Conservation (phyloP, 2,329 filamentous ascomycete genomes). For the Coniochaeta pulveracea region DNA sequence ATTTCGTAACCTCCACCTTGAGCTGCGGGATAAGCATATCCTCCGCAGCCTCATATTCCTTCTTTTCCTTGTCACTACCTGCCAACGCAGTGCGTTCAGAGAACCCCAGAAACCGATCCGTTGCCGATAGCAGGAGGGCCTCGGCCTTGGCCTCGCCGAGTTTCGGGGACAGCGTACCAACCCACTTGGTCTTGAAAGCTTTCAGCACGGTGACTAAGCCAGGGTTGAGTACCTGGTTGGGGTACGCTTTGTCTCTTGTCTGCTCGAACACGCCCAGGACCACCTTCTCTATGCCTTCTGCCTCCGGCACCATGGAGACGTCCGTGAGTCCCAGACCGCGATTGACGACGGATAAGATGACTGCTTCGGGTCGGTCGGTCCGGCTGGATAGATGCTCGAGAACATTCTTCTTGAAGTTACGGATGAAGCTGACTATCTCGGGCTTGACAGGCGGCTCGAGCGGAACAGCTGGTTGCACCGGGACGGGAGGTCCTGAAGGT, state of each 20-base stretch:
- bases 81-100: constrained; percentile 27
- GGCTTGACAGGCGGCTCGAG: constrained; percentile 28
- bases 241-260: constrained; percentile 9
- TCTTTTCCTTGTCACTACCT: constrained; percentile 14
- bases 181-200: constrained; percentile 33
- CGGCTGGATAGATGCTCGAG: constrained; percentile 32
- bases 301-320: constrained; percentile 25
- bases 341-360: constrained; percentile 42
- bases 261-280: constrained; percentile 30
- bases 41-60: constrained; percentile 19
- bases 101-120: constrained; percentile 37
- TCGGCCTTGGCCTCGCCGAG: constrained; percentile 30
- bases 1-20: constrained; percentile 12
- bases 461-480: constrained; percentile 5
- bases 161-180: constrained; percentile 27
- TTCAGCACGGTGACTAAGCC: constrained; percentile 29
- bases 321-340: constrained; percentile 36
- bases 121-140: constrained; percentile 34
- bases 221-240: constrained; percentile 18
- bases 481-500: neutral
- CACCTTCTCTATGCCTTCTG: constrained; percentile 34
- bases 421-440: constrained; percentile 27
- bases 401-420: constrained; percentile 34
- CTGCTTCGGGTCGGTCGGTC: constrained; percentile 29
- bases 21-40: constrained; percentile 18